These are phyloP conservation scores for Suillus subalutaceus DNA, from an alignment of 768 basidiomycete genomes.

Conservation along the genomic window DNA sequence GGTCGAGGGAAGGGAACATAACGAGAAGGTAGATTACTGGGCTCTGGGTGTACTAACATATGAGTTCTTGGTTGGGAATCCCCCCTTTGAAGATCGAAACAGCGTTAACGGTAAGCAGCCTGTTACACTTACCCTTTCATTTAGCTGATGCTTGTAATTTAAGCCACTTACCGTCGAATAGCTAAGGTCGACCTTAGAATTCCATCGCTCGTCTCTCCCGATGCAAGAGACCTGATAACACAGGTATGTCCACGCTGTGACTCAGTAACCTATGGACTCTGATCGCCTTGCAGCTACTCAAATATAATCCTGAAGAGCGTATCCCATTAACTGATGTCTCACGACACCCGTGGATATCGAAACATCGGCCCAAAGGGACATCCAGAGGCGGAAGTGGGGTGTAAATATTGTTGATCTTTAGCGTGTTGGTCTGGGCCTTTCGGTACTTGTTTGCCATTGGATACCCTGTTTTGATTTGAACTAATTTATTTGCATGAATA, in stretches of 20 bases:
- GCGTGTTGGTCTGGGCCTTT: background rate
- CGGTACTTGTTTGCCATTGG: background rate
- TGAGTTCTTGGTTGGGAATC: conserved; percentile 87
- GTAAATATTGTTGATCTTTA: conserved; percentile 14
- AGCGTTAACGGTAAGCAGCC: conserved; percentile 70
- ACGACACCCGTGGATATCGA: conserved; percentile 86
- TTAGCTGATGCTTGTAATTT: conserved; percentile 14
- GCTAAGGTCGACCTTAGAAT: conserved; percentile 77
- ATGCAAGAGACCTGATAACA: conserved; percentile 50
- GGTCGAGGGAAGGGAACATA: conserved; percentile 92
- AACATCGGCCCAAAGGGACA: conserved; percentile 55
- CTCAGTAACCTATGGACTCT: conserved; percentile 13
- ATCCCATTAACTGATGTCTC: conserved; percentile 75
- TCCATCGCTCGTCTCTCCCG: conserved; percentile 42
- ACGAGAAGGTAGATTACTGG: conserved; percentile 93
- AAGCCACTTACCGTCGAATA: conserved; percentile 91
- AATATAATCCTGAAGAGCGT: conserved; percentile 77
- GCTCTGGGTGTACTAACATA: conserved; percentile 96
- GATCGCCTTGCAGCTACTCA: conserved; percentile 63
- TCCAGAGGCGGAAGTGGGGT: conserved; percentile 31
- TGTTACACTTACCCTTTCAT: background rate
- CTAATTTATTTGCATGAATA: background rate
- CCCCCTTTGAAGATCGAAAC: conserved; percentile 83
- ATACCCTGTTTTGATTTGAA: background rate
- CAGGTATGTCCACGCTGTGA: conserved; percentile 33